Evolutionary conservation across 2,329 filamentous ascomycete species (phyloP), one percentile per base, ranked within the genome.

Genomic region (Claviceps sorghi): DNA sequence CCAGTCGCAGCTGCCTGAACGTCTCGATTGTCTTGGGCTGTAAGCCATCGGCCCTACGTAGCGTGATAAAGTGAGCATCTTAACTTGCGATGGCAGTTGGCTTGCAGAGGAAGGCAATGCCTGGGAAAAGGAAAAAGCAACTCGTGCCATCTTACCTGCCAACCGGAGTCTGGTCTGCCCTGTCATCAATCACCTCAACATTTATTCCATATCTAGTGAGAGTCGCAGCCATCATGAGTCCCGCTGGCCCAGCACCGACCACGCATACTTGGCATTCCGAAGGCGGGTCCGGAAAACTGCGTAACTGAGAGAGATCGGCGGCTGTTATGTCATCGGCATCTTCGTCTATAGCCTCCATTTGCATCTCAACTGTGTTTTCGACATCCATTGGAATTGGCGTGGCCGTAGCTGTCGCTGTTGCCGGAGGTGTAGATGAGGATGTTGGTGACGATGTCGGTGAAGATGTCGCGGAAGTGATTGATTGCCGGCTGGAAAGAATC

Each of bases 11-110:
- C 67, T 87, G 84, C 56, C 79, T 77, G 59, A 88, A 77, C 0
- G 84, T 88, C 69, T 88, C 84, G 59, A 89, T 86, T 1, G 83
- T 84, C 67, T 88, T 88, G 45, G 84, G 84, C 61, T 88, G 84
- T 50, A 88, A 70, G 42, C 84, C 84, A 64, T 88, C 85, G 56
- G 83, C 83, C 64, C 74, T 76, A 59, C 43, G 47, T 3, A 29
- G 32, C 53, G 55, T 47, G 50, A 49, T 22, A 47, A 48, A 49
- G 57, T 53, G 38, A 52, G 52, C 41, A 30, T 48, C 32, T 44
- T 19, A 29, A 21, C 43, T 29, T 21, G 29, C 3, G 26, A 36
- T 17, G 5, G 29, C 22, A 15, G n/a, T 13, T 44, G 22, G 41
- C 19, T n/a, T 29, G 21, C 36, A 38, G 17, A 38, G 7, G 5